Evolutionary conservation across 371 early-diverging fungal genomes (phyloP).

Genomic region (Umbelopsis sp.): DNA sequence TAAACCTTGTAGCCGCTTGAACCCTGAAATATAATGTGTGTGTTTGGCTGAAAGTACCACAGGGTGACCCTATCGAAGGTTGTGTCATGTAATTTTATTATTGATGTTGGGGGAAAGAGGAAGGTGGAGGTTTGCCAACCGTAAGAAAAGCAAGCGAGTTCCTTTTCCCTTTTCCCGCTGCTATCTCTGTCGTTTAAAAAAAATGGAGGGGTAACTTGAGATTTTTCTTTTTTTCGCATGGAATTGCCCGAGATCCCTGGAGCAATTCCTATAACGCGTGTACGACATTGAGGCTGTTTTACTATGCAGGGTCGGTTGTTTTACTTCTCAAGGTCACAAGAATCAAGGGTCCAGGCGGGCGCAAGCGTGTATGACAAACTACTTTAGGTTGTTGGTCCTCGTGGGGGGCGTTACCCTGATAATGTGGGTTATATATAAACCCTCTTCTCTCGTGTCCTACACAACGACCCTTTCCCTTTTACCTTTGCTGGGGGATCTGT

Average conservation of each 20-base stretch:
- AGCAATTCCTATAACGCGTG: constrained; percentile 6
- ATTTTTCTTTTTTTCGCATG: not conserved
- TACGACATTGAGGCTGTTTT: constrained; percentile 13
- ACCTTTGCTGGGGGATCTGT: not conserved
- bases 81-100: too few species aligned
- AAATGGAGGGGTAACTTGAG: too few species aligned
- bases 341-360: constrained; percentile 19
- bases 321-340: constrained; percentile 19
- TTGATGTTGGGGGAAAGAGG: too few species aligned
- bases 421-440: constrained; percentile 11
- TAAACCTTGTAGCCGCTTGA: constrained; percentile 2
- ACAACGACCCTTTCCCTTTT: constrained; percentile 3
- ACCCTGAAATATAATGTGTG: constrained; percentile 3
- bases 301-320: constrained; percentile 13
- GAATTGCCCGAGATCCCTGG: constrained; percentile 15
- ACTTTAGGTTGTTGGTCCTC: constrained; percentile 12
- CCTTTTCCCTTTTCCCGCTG: too few species aligned
- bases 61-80: too few species aligned
- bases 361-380: constrained; percentile 5
- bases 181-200: too few species aligned
- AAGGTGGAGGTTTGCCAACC: too few species aligned
- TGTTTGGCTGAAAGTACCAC: not conserved
- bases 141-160: too few species aligned
- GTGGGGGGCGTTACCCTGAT: constrained; percentile 16
- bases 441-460: not conserved